Evolutionary conservation across 169 alveolate species (phyloP).

Genomic region (Plasmodium coatneyi): DNA sequence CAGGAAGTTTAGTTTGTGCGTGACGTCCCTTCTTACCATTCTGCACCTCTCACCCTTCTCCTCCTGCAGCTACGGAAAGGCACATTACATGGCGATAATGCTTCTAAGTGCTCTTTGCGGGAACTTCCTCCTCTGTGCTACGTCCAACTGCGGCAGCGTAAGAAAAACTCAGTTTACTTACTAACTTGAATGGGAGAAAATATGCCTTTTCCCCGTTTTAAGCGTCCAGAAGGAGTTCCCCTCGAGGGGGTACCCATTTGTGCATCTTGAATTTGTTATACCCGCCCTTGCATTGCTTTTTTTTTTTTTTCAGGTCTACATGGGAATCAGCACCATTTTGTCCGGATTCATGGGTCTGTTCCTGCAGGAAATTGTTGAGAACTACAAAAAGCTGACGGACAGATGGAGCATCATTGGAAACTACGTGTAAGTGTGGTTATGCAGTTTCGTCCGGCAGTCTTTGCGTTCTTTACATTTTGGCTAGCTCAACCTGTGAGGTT

Average conservation of each 20-base stretch:
- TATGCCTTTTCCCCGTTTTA: not conserved
- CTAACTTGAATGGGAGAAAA: not conserved
- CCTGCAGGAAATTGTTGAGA: constrained; percentile 14
- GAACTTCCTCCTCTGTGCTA: constrained; percentile 22
- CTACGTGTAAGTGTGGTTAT: constrained; percentile 19
- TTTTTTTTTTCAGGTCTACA: constrained; percentile 2
- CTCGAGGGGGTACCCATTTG: not conserved
- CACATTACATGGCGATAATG: not conserved
- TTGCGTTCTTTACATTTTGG: not conserved
- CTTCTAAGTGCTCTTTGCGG: constrained; percentile 29
- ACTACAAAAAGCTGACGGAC: not conserved
- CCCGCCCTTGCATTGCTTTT: not conserved
- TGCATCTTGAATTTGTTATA: not conserved
- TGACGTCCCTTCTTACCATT: not conserved
- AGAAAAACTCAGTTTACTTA: not conserved
- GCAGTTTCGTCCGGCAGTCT: not conserved
- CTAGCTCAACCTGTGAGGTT: not conserved
- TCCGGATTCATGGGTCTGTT: constrained; percentile 52
- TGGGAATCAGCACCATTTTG: constrained; percentile 49
- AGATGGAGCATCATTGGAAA: constrained; percentile 4
- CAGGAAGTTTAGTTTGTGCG: not conserved
- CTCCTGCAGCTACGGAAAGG: constrained; percentile 18
- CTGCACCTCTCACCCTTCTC: not conserved
- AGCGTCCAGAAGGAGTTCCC: not conserved
- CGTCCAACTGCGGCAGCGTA: constrained; percentile 29